phyloP scores from a whole-genome alignment of 2,329 filamentous ascomycete genomes.

The Trichoderma aggressivum region DNA sequence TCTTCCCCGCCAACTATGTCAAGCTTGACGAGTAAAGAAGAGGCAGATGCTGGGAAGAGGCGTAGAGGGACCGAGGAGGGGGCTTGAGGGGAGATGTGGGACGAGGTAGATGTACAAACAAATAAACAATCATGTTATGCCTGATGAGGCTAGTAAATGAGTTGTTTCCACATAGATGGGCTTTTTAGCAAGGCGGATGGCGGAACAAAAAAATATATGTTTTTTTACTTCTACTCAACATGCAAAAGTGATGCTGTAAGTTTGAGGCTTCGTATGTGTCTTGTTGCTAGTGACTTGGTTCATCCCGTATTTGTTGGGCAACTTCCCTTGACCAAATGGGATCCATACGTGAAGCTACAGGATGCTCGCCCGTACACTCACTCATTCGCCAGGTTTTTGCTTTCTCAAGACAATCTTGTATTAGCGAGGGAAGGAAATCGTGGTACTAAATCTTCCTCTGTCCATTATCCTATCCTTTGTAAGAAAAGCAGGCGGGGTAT shows the following conservation, averaged over 20 bases:
- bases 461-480: neutral
- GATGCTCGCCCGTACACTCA: neutral
- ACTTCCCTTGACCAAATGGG: neutral
- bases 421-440: neutral
- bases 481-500: neutral
- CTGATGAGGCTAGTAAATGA: neutral
- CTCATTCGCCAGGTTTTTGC: neutral
- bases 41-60: neutral
- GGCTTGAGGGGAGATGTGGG: neutral
- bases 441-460: neutral
- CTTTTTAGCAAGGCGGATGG: neutral
- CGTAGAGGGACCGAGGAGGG: neutral
- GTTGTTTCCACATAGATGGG: neutral
- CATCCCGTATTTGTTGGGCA: neutral
- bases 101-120: constrained; percentile 15
- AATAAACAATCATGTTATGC: constrained; percentile 8
- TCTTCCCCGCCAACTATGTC: constrained; percentile 79
- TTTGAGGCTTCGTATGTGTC: neutral
- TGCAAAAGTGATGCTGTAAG: neutral
- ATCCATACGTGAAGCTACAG: neutral
- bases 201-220: neutral
- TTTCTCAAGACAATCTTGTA: neutral
- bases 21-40: constrained; percentile 46
- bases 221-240: neutral
- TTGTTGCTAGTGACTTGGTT: neutral